Base-by-base conservation (phyloP, 768 basidiomycete species). In the Porpolomopsis calyptriformis region DNA sequence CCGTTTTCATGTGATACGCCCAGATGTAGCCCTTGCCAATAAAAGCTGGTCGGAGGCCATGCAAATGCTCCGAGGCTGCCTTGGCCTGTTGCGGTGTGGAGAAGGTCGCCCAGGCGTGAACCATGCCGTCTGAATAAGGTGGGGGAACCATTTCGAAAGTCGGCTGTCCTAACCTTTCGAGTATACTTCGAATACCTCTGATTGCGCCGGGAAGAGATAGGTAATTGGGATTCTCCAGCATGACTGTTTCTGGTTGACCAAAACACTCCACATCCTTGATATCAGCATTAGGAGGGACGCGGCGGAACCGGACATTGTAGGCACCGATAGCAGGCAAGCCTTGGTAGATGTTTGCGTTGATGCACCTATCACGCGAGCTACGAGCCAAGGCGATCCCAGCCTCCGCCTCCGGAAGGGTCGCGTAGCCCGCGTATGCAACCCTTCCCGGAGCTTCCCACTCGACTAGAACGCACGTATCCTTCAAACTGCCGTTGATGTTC, bases 381-480 rank as follows among this genome's bases (percentile, higher is more conserved):
- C 64, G 62, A 1, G 52, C 55, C 0, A 59, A 61, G 12, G 67
- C 62, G 0, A 85, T 70, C 1, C 74, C 83, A 18, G 59, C 55
- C 19, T 70, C 59, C 0, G 86, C 85, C 7, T 67, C 64, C 35
- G 64, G 61, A 43, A 64, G 52, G 1, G 67, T 71, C 0, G 63
- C 56, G 52, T 82, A 89, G 1, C 87, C 85, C 11, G 73, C 76
- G 49, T 76, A 89, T 0, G 73, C 82, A 1, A 65, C 64, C 34
- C 68, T 69, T 16, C 62, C 59, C 0, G 87, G 79, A 2, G 72
- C 73, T 4, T 77, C 73, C 74, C 82, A 84, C 12, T 67, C 58
- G 25, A 89, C 60, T 12, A 72, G 71, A 8, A 84, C 74, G 1
- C 70, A 64, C 1, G 70, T 75, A 49, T 83, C 80, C 10, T 62